These are phyloP conservation scores for Cyphellophora attinorum DNA, from an alignment of 2,329 filamentous ascomycete genomes.

Conservation along the genomic window DNA sequence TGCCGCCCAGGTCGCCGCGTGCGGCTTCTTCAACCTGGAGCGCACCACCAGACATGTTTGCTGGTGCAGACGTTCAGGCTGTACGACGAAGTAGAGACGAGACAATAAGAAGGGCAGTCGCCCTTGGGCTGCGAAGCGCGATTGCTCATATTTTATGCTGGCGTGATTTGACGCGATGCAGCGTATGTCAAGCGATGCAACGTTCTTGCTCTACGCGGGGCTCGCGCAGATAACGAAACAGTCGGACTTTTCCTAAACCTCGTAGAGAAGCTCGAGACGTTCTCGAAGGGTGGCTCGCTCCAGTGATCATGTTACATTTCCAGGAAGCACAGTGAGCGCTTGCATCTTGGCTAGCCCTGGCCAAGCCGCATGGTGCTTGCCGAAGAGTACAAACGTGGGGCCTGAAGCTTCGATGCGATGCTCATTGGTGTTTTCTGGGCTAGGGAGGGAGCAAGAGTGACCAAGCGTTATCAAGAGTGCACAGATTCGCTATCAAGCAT, in stretches of 20 bases:
- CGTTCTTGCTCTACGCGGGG: background rate
- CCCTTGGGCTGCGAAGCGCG: background rate
- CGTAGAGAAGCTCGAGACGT: background rate
- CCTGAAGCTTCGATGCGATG: background rate
- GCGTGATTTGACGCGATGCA: too few species aligned
- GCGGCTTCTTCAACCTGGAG: background rate
- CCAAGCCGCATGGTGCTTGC: background rate
- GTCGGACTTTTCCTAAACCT: background rate
- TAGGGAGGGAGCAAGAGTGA: background rate
- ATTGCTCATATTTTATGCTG: background rate
- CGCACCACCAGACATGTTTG: background rate
- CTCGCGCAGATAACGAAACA: background rate
- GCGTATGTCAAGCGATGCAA: background rate
- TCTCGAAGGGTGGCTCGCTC: background rate
- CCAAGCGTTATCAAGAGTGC: background rate
- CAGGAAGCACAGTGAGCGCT: background rate
- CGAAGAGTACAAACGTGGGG: background rate
- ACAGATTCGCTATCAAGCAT: too few species aligned
- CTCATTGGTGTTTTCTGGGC: background rate
- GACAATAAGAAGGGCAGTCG: background rate
- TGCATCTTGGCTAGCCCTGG: background rate
- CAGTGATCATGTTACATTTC: conserved; percentile 1
- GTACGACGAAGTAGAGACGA: background rate
- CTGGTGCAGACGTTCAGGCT: background rate
- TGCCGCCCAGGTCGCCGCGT: background rate